Percentiles rank a stretch among this genome's conserved stretches.
phyloP scores from a whole-genome alignment of 2,329 filamentous ascomycete species.

The Dactylonectria estremocensis region DNA sequence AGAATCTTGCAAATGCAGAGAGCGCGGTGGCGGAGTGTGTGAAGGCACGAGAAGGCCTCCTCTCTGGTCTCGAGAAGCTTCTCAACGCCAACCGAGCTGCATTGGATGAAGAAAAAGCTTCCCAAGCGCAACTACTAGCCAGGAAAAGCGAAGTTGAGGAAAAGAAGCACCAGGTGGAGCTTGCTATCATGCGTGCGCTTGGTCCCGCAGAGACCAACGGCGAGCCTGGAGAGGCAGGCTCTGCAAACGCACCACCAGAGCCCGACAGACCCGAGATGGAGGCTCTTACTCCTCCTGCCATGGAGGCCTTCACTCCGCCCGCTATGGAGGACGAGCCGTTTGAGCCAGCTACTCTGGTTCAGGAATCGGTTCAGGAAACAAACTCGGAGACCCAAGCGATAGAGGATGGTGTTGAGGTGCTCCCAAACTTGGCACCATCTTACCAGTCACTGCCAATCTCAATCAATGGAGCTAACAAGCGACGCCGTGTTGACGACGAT shows the following conservation, averaged over 20 bases:
- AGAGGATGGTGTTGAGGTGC: slow-evolving; percentile 57
- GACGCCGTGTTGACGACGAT: slow-evolving; percentile 66
- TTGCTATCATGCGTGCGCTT: slow-evolving; percentile 89
- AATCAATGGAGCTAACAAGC: slow-evolving; percentile 70
- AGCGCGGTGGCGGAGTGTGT: slow-evolving; percentile 91
- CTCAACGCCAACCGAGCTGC: slow-evolving; percentile 80
- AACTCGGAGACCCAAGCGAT: slow-evolving; percentile 37
- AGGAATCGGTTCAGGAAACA: slow-evolving; percentile 36
- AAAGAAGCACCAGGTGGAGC: slow-evolving; percentile 91
- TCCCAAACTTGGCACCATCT: slow-evolving; percentile 58
- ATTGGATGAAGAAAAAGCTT: slow-evolving; percentile 78
- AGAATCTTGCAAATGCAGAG: slow-evolving; percentile 89
- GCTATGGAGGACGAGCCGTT: slow-evolving; percentile 39
- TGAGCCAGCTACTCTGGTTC: slow-evolving; percentile 36
- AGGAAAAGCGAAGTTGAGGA: slow-evolving; percentile 81
- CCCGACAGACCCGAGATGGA: slow-evolving; percentile 86
- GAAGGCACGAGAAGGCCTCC: slow-evolving; percentile 84
- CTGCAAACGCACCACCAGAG: slow-evolving; percentile 67
- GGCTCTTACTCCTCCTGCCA: slow-evolving; percentile 85
- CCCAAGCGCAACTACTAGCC: slow-evolving; percentile 74
- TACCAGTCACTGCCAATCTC: slow-evolving; percentile 66
- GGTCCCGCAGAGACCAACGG: slow-evolving; percentile 70
- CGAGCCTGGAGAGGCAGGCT: slow-evolving; percentile 63
- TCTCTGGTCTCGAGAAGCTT: slow-evolving; percentile 86
- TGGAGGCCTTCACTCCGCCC: slow-evolving; percentile 58